These are phyloP conservation scores for Tuber indicum DNA, from an alignment of 495 filamentous ascomycete genomes.

Conservation along the genomic window DNA sequence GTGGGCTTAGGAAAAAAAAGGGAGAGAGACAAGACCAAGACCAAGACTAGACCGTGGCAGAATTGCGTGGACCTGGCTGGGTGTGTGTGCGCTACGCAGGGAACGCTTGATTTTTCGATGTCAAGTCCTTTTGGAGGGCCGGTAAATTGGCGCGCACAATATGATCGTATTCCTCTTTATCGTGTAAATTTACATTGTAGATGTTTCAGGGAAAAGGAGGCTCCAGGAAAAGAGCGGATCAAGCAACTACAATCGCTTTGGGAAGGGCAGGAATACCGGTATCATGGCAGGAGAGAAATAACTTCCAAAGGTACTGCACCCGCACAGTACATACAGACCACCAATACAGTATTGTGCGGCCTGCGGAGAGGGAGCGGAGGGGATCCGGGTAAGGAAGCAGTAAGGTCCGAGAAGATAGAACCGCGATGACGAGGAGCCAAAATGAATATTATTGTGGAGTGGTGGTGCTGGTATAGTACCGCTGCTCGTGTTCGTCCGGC, in stretches of 20 bases:
- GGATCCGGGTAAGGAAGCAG: background rate
- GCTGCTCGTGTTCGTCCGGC: background rate
- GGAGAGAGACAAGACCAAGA: background rate
- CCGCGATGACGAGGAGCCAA: background rate
- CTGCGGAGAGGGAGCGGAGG: background rate
- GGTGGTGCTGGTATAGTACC: background rate
- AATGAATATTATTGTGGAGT: background rate
- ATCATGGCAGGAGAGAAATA: background rate
- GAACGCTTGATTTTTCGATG: background rate
- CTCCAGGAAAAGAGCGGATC: background rate
- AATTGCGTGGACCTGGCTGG: background rate
- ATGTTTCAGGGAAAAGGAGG: background rate
- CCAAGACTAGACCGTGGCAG: background rate
- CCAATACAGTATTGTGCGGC: background rate
- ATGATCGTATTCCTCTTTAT: background rate
- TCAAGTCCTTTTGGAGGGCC: background rate
- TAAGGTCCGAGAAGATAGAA: background rate
- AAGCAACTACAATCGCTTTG: background rate
- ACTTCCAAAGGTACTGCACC: background rate
- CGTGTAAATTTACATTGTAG: too few relatives aligned
- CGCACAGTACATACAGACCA: background rate
- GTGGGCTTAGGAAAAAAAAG: background rate
- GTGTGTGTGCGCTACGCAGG: background rate
- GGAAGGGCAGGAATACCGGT: background rate
- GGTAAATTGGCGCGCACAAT: background rate